Evolutionary conservation across 2,329 filamentous ascomycete genomes (phyloP), one percentile per base, ranked within the genome.

Genomic region (Aspergillus puulaauensis): DNA sequence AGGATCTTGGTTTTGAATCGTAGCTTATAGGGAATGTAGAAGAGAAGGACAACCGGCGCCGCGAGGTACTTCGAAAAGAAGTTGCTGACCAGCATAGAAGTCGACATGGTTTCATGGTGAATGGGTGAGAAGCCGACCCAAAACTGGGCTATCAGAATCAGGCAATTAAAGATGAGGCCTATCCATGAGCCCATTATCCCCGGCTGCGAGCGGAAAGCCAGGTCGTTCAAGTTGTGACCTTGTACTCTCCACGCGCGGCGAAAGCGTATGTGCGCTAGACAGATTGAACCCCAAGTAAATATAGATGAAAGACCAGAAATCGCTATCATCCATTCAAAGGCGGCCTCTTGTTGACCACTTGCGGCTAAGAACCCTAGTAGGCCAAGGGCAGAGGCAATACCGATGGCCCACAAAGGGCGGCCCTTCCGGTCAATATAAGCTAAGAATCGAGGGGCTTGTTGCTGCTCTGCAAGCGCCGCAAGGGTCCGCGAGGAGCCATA

Each of bases 401-500:
- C 62, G 64, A 96, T 93, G 51, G 90, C 86, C 44, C 87, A 82
- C 6, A 96, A 81, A 9, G 89, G 93, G 8, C 93, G 89, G 39
- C 93, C 93, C 63, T 88, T 85, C 48, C 88, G 87, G 77, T 93
- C 93, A 67, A 95, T 87, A 75, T 93, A 96, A 58, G 85, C 86
- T 33, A 96, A 80, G 63, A 93, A 80, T 61, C 79, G 82, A 7
- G 93, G 92, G 0, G 90, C 92, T 71, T 95, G 91, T 55, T 87
- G 84, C 73, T 96, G 91, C 72, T 96, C 92, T 45, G 93, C 92
- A 2, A 97, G 84, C 3, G 93, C 92, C 24, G 92, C 91, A 7
- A 98, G 85, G 2, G 93, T 97, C 66, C 93, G 87, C 1, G 91
- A 96, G 23, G 91, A 93, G 37, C 92, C 93, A 68, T 96, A 98